A percentile compares a stretch with the other conserved stretches of the same genome.
Conservation (phyloP, 1,139 yeast species). For the Hyphopichia wangnamkhiaoensis region DNA sequence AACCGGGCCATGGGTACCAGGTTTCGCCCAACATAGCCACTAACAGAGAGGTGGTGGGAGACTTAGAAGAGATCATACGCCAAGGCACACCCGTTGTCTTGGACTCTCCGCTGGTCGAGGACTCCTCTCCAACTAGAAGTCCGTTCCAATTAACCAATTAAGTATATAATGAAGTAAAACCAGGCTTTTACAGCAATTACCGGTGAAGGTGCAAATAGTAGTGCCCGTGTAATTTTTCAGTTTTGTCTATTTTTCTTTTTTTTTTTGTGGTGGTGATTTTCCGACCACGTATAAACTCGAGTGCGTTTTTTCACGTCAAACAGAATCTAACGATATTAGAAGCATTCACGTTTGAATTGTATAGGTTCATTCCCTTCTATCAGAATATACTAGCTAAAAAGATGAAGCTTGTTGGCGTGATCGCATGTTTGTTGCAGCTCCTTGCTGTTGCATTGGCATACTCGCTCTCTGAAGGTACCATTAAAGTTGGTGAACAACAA, state of each 20-base stretch:
- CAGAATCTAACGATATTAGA: no score
- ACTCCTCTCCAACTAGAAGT: not conserved
- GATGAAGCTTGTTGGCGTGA: slow-evolving; percentile 1
- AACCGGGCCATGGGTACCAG: slow-evolving; percentile 1
- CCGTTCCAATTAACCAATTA: no score
- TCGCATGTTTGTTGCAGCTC: slow-evolving; percentile 5
- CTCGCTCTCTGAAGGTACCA: slow-evolving; percentile 27
- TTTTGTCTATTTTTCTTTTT: not conserved
- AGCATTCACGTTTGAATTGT: no score
- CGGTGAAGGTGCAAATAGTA: not conserved
- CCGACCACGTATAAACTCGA: slow-evolving; percentile 11
- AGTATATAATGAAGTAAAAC: not conserved
- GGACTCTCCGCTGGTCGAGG: not conserved
- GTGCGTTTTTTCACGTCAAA: no score
- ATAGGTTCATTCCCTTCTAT: no score
- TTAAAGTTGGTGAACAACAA: slow-evolving; percentile 25
- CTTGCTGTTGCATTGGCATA: slow-evolving; percentile 20
- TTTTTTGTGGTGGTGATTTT: not conserved
- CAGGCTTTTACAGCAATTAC: not conserved
- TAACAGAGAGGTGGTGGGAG: not conserved
- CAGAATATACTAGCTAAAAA: no score
- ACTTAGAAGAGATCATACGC: not conserved
- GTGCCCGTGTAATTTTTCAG: not conserved
- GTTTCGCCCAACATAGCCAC: no score
- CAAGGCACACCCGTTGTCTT: not conserved